phyloP scores from a whole-genome alignment of 2,329 filamentous ascomycete genomes.

The Monosporascus sp. region DNA sequence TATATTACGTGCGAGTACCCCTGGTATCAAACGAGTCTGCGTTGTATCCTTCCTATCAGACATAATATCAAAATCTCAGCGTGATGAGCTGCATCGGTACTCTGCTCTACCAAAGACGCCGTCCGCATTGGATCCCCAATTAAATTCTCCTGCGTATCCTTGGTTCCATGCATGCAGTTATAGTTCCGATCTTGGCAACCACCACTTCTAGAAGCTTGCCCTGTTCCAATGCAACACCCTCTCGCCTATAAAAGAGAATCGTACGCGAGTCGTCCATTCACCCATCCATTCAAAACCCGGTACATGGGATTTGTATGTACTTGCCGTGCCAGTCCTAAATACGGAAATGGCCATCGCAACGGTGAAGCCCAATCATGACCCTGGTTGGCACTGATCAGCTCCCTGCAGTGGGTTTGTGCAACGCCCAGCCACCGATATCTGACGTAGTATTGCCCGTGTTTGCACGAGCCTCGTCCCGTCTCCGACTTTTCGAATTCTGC shows the following conservation, averaged over 20 bases:
- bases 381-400: not conserved
- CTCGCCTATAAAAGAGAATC: no score
- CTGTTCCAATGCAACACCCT: not conserved
- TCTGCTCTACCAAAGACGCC: no score
- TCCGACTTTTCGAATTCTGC: no score
- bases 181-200: conserved; percentile 1
- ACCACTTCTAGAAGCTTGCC: conserved; percentile 9
- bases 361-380: not conserved
- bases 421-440: not conserved
- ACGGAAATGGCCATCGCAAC: not conserved
- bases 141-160: not conserved
- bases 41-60: not conserved
- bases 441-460: not conserved
- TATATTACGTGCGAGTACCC: not conserved
- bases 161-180: not conserved
- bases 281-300: not conserved
- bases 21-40: not conserved
- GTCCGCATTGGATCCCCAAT: not conserved
- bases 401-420: not conserved
- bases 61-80: no score
- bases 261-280: no score
- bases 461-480: no score
- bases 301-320: not conserved
- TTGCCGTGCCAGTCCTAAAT: not conserved
- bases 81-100: no score